Percentiles rank a stretch among this genome's conserved stretches.
Conservation (phyloP, 257 asterid species). For the Petunia secreta region DNA sequence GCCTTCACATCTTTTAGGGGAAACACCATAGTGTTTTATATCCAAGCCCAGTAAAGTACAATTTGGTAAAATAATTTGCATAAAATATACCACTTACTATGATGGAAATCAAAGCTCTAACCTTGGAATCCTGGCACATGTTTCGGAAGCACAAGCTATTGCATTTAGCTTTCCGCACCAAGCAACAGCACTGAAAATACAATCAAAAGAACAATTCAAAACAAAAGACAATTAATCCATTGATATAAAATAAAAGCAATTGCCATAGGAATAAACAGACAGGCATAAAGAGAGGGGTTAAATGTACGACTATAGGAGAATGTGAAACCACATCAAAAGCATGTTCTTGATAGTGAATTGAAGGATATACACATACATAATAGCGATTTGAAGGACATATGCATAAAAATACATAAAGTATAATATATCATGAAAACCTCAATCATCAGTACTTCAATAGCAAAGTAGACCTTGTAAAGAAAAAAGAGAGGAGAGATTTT, state of each 20-base stretch:
- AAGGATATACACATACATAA: background rate
- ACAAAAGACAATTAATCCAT: background rate
- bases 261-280: background rate
- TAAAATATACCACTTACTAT: background rate
- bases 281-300: background rate
- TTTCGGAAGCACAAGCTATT: slow-evolving; percentile 97
- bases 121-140: slow-evolving; percentile 99
- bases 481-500: too few relatives aligned
- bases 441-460: background rate
- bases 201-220: background rate
- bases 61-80: background rate
- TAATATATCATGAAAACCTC: background rate
- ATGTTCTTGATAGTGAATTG: background rate
- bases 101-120: slow-evolving; percentile 32
- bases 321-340: slow-evolving; percentile 12
- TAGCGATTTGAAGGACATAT: background rate
- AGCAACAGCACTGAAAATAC: slow-evolving; percentile 81
- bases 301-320: background rate
- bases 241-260: slow-evolving; percentile 19
- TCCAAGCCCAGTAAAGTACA: background rate
- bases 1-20: slow-evolving; percentile 3
- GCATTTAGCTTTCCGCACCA: slow-evolving; percentile 98
- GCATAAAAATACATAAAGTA: background rate
- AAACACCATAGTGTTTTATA: background rate
- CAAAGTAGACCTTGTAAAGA: background rate